phyloP scores from a whole-genome alignment of 768 basidiomycete species.

The Tubosaeta sp. region DNA sequence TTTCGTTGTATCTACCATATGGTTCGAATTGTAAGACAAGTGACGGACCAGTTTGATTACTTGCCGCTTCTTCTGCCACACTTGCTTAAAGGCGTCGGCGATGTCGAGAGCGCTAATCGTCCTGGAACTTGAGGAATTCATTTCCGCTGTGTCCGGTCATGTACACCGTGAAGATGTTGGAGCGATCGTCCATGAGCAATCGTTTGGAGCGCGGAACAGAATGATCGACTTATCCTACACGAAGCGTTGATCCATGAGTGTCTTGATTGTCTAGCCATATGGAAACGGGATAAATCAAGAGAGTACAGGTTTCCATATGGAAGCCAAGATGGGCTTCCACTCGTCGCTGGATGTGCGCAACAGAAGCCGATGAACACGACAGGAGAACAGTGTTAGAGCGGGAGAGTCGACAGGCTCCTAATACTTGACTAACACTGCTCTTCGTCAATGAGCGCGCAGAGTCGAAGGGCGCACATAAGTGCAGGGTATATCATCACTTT shows the following conservation, averaged over 20 bases:
- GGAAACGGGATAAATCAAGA: too few relatives aligned
- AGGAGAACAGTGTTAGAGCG: too few relatives aligned
- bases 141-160: conserved; percentile 99
- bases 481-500: too few relatives aligned
- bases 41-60: conserved; percentile 6
- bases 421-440: too few relatives aligned
- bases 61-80: conserved; percentile 94
- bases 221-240: conserved; percentile 72
- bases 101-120: conserved; percentile 93
- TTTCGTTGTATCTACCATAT: conserved; percentile 70
- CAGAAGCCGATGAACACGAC: too few relatives aligned
- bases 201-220: conserved; percentile 91
- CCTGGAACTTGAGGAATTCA: conserved; percentile 98
- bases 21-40: conserved; percentile 20
- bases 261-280: too few relatives aligned
- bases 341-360: too few relatives aligned
- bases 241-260: background rate
- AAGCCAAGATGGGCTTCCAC: too few relatives aligned
- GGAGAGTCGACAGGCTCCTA: too few relatives aligned
- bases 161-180: conserved; percentile 95
- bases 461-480: too few relatives aligned
- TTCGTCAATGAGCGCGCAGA: too few relatives aligned
- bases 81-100: conserved; percentile 98
- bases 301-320: too few relatives aligned
- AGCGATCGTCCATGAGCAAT: conserved; percentile 81